Conservation (phyloP, 345 rosid species). For the Brassica rapa region DNA sequence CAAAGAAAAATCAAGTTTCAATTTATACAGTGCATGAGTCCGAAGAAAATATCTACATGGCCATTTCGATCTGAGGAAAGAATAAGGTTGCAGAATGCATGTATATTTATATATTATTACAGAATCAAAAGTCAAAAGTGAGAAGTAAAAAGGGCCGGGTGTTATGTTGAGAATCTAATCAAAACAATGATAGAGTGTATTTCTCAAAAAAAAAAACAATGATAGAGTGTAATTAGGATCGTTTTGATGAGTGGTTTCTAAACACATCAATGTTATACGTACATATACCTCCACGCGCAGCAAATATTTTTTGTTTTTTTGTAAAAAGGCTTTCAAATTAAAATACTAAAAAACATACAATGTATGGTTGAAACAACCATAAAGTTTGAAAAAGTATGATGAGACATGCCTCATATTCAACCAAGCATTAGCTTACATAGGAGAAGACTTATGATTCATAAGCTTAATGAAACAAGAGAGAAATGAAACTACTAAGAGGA, state of each 20-base stretch:
- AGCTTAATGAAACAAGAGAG: no score
- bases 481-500: no score
- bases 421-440: no score
- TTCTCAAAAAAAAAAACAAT: background rate
- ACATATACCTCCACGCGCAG: background rate
- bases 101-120: no score
- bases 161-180: background rate
- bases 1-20: background rate
- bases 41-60: background rate
- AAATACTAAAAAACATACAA: no score
- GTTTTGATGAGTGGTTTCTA: background rate
- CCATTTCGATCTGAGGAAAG: constrained; percentile 1
- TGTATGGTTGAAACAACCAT: no score
- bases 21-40: constrained; percentile 20
- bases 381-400: no score
- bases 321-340: no score
- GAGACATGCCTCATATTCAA: no score
- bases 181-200: background rate
- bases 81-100: background rate
- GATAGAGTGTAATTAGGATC: background rate
- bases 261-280: background rate
- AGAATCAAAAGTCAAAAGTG: background rate
- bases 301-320: background rate
- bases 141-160: background rate
- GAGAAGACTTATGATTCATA: no score